Conservation (phyloP, 345 rosid species). For the Arabidopsis arenosa region DNA sequence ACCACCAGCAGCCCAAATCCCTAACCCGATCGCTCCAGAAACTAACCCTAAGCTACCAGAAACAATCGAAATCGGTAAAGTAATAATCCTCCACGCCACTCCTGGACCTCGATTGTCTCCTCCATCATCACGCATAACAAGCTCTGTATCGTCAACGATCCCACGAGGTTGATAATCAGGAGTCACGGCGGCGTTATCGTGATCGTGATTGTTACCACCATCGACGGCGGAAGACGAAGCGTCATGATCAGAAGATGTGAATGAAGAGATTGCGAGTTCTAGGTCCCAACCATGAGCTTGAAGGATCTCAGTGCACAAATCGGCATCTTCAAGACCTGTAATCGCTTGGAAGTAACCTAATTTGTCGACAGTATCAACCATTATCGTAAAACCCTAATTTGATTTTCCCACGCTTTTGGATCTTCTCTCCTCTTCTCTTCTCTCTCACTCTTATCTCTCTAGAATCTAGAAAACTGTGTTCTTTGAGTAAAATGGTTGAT, state of each 20-base stretch:
- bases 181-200: constrained; percentile 29
- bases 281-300: constrained; percentile 98
- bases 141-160: constrained; percentile 31
- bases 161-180: constrained; percentile 25
- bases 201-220: constrained; percentile 6
- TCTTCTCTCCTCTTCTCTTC: constrained; percentile 21
- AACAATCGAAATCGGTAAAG: constrained; percentile 79
- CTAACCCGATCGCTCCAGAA: constrained; percentile 90
- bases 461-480: constrained; percentile 24
- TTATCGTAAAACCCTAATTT: constrained; percentile 40
- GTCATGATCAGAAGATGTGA: constrained; percentile 54
- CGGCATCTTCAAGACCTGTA: constrained; percentile 91
- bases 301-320: constrained; percentile 93
- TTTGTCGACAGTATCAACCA: constrained; percentile 90
- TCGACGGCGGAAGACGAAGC: constrained; percentile 38
- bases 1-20: constrained; percentile 97
- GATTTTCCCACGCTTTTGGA: constrained; percentile 29
- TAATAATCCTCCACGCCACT: constrained; percentile 80
- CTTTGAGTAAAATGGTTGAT: constrained; percentile 22
- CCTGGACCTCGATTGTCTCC: constrained; percentile 52
- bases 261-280: constrained; percentile 93
- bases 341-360: constrained; percentile 89
- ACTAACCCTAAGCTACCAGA: constrained; percentile 87
- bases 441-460: constrained; percentile 30
- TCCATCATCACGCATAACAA: constrained; percentile 22